phyloP scores from a whole-genome alignment of 805 yeast genomes.

The Millerago galiae region DNA sequence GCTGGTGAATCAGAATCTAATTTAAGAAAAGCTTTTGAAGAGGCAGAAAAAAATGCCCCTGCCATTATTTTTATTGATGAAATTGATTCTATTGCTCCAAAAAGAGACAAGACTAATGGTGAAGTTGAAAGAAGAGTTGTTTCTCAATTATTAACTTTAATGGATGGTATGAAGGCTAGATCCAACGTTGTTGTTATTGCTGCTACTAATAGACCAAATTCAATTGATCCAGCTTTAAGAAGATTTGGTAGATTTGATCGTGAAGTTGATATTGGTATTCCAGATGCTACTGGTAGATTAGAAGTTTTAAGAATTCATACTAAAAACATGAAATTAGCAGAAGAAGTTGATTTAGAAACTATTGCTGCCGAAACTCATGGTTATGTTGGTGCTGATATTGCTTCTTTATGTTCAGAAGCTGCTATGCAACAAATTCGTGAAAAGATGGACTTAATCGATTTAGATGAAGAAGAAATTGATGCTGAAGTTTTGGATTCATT shows the following conservation, averaged over 20 bases:
- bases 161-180: conserved; percentile 99
- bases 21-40: conserved; percentile 96
- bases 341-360: conserved; percentile 91
- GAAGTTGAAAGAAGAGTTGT: conserved; percentile 99
- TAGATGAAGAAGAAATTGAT: conserved; percentile 94
- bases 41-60: conserved; percentile 98
- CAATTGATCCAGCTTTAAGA: conserved; percentile 74
- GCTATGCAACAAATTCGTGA: conserved; percentile 99
- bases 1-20: conserved; percentile 99
- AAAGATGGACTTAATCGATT: conserved; percentile 95
- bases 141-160: conserved; percentile 90
- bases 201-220: conserved; percentile 79
- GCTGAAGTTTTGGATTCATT: conserved; percentile 94
- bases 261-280: conserved; percentile 88
- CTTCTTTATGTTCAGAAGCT: conserved; percentile 98
- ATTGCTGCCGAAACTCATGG: conserved; percentile 98
- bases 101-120: conserved; percentile 99
- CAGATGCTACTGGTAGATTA: conserved; percentile 97
- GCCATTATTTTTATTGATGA: conserved; percentile 97
- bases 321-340: conserved; percentile 95
- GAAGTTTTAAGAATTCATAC: conserved; percentile 97
- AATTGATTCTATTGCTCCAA: conserved; percentile 98
- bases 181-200: conserved; percentile 97
- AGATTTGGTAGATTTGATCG: conserved; percentile 89
- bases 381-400: conserved; percentile 98